Conservation (phyloP, 2,329 filamentous ascomycete species). For the Cordyceps sp. region DNA sequence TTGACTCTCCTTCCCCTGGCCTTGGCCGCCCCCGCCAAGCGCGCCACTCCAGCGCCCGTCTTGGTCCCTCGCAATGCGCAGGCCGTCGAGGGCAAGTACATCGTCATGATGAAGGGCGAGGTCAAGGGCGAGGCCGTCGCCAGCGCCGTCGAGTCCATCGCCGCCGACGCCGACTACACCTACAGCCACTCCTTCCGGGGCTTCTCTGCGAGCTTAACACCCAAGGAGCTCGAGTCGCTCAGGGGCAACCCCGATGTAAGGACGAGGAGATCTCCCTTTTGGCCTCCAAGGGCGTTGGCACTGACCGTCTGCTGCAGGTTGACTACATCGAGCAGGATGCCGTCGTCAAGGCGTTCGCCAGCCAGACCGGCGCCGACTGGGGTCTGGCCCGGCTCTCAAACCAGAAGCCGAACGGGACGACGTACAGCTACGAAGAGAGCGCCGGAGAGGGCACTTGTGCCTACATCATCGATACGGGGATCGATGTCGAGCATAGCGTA, state of each 20-base stretch:
- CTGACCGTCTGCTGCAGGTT: conserved; percentile 2
- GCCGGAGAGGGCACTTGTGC: conserved; percentile 22
- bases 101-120: conserved; percentile 17
- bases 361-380: conserved; percentile 22
- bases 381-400: conserved; percentile 21
- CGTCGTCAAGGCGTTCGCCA: conserved; percentile 32
- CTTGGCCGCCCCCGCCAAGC: conserved; percentile 14
- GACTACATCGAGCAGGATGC: conserved; percentile 24
- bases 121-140: conserved; percentile 7
- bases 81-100: conserved; percentile 19
- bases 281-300: too few relatives aligned
- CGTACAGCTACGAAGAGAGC: conserved; percentile 19
- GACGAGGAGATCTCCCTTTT: background rate
- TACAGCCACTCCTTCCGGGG: conserved; percentile 11
- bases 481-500: conserved; percentile 18
- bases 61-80: conserved; percentile 13
- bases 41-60: conserved; percentile 16
- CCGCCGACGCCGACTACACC: conserved; percentile 15
- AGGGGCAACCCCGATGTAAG: conserved; percentile 10
- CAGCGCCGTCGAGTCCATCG: conserved; percentile 10
- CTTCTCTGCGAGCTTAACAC: conserved; percentile 11
- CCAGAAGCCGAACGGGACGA: conserved; percentile 8
- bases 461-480: conserved; percentile 29
- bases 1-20: conserved; percentile 16
- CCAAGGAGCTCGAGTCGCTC: conserved; percentile 10